Base-by-base conservation (phyloP, 169 alveolate genomes). In the Babesia bovis region DNA sequence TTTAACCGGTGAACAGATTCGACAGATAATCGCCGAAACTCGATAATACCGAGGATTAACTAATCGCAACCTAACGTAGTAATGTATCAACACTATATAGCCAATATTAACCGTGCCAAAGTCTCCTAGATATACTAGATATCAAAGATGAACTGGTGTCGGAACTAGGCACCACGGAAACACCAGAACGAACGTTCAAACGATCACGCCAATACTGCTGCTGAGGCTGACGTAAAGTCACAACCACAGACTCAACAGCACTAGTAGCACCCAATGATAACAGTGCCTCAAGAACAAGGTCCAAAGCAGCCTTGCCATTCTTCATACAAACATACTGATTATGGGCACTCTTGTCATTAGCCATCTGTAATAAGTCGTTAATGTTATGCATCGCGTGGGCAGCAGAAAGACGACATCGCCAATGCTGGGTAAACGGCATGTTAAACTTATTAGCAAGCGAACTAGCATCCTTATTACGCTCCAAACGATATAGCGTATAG, bases 1-100 rank as follows among this genome's bases (percentile, higher is more conserved):
- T 12, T 68, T 91, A 26, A 74, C 93, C 7, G 95, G 95, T n/a
- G 94, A 90, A 38, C 93, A 91, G 51, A 85, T 91, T 19, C 70
- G 61, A 28, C 28, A 59, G 30, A 56, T 79, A 3, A 36, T 77
- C 21, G 32, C 55, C 15, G 63, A 49, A n/a, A 56, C 17, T 19
- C 32, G 19, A 19, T 47, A 5, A 47, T 19, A 15, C 15, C 10
- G 49, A n/a, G n/a, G n/a, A n/a, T n/a, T n/a, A n/a, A n/a, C n/a
- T n/a, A n/a, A n/a, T n/a, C n/a, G n/a, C n/a, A n/a, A n/a, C n/a
- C n/a, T n/a, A n/a, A n/a, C n/a, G n/a, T n/a, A n/a, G n/a, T n/a
- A n/a, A n/a, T n/a, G n/a, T n/a, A n/a, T n/a, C n/a, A n/a, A n/a
- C n/a, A n/a, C n/a, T n/a, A n/a, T n/a, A n/a, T n/a, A n/a, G n/a